Base-by-base conservation (phyloP, 202 grass and related monocot genomes). In the Saccharum hybrid region DNA sequence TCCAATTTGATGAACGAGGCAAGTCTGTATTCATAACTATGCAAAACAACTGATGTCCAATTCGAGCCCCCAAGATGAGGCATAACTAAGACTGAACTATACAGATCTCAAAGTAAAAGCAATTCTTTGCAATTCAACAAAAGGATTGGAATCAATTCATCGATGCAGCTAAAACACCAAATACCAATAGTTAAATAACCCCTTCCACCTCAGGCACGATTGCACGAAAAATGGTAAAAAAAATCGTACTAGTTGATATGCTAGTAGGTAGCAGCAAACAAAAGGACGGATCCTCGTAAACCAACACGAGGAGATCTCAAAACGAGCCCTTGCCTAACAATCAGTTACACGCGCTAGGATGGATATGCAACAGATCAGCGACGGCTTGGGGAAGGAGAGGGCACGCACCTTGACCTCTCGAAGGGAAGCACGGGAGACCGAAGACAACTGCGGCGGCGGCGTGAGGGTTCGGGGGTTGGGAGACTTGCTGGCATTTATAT, bases 321-420 rank as follows among this genome's bases (percentile, higher is more conserved):
- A 48, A 23, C 1, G 0, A 52, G 28, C 43, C 3, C 3, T 48
- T 73, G 43, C 1, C 71, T 52, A 49, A 19, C 45, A 52, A 52
- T 34, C 71, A 73, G 26, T 3, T 8, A 83, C 0, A 18, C 9
- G 16, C 31, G 2, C 13, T 4, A 42, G 10, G 5, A 87, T 6
- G 8, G 40, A 37, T 7, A 56, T 5, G 16, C 18, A 6, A 12
- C 18, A 66, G 82, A 71, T 16, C 16, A 33, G 1, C 5, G 36
- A 14, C 6, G 72, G 21, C n/a, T n/a, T 1, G 30, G 2, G 34
- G 10, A 21, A 10, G 19, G 14, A 2, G 72, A 62, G n/a, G 31
- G n/a, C n/a, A 60, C 39, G 23, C 9, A 86, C 84, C 84, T 86
- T 79, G 84, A 79, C 70, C 61, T 82, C 79, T 79, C 8, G 61